phyloP scores from a whole-genome alignment of 352 stramenopile genomes.

The Globisporangium acanthophoron region DNA sequence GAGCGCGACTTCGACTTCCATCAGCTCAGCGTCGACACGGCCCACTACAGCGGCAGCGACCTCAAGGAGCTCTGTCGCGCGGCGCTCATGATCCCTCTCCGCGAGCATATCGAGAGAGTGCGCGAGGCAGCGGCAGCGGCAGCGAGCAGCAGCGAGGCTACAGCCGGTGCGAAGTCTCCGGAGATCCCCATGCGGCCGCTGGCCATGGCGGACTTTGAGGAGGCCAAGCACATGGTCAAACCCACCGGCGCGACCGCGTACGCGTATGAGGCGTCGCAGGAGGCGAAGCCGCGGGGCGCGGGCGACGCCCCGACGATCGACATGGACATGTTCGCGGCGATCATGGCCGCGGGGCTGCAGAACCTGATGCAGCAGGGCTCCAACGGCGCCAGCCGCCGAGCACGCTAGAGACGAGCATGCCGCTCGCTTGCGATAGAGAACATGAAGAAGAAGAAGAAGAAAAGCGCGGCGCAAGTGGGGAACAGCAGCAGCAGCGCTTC shows the following conservation, averaged over 20 bases:
- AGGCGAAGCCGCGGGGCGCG: conserved; percentile 17
- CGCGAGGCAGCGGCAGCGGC: conserved; percentile 26
- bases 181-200: conserved; percentile 58
- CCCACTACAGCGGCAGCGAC: conserved; percentile 95
- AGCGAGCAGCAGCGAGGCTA: conserved; percentile 8
- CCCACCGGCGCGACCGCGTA: conserved; percentile 75
- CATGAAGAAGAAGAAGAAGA: neutral
- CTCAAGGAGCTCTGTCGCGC: conserved; percentile 89
- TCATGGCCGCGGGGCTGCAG: conserved; percentile 81
- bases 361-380: conserved; percentile 66
- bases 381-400: conserved; percentile 5
- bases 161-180: neutral
- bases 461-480: neutral
- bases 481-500: no score
- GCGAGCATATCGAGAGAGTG: conserved; percentile 74
- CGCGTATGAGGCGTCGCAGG: conserved; percentile 66
- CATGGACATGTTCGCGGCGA: conserved; percentile 73
- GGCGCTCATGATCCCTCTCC: conserved; percentile 83
- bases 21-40: conserved; percentile 78
- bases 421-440: neutral
- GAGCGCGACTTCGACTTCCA: conserved; percentile 71
- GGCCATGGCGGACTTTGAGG: conserved; percentile 81
- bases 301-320: conserved; percentile 45
- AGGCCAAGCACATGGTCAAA: conserved; percentile 81
- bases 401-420: neutral